Evolutionary conservation across 805 yeast species (phyloP).

Genomic region (Isabelozyma pseudorhagii): DNA sequence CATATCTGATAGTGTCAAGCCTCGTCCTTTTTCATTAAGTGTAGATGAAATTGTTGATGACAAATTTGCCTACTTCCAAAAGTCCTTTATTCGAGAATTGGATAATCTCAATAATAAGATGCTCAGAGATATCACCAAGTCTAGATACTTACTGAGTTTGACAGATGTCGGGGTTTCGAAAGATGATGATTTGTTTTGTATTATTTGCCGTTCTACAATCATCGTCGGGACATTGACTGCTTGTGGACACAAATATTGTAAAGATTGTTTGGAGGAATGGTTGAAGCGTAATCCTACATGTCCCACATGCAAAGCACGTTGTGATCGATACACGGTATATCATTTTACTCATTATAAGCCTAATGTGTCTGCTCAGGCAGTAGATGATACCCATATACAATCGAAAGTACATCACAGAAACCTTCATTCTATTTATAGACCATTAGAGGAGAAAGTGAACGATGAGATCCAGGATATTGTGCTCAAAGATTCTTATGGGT

Average conservation of each 20-base stretch:
- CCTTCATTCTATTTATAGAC: constrained; percentile 42
- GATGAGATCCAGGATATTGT: constrained; percentile 39
- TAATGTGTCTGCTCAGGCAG: constrained; percentile 46
- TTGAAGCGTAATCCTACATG: constrained; percentile 53
- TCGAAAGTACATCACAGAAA: constrained; percentile 7
- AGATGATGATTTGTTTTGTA: constrained; percentile 49
- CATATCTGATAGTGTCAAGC: constrained; percentile 76
- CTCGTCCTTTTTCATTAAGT: constrained; percentile 14
- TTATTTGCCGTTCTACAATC: constrained; percentile 73
- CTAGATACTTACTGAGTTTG: constrained; percentile 30
- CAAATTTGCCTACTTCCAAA: neutral
- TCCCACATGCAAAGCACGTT: constrained; percentile 72
- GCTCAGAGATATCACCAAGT: constrained; percentile 32
- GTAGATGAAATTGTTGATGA: neutral
- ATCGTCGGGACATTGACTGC: constrained; percentile 75
- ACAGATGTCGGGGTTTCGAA: constrained; percentile 1
- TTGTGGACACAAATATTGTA: constrained; percentile 92
- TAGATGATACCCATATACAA: constrained; percentile 20
- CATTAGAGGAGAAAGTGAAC: constrained; percentile 40
- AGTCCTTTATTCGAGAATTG: constrained; percentile 1
- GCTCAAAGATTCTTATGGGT: constrained; percentile 56
- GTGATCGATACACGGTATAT: constrained; percentile 55
- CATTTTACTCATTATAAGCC: constrained; percentile 61
- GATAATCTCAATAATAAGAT: constrained; percentile 6
- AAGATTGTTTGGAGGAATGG: constrained; percentile 79